These are phyloP conservation scores for Styphnolobium japonicum DNA, from an alignment of 306 rosid genomes.

Conservation along the genomic window DNA sequence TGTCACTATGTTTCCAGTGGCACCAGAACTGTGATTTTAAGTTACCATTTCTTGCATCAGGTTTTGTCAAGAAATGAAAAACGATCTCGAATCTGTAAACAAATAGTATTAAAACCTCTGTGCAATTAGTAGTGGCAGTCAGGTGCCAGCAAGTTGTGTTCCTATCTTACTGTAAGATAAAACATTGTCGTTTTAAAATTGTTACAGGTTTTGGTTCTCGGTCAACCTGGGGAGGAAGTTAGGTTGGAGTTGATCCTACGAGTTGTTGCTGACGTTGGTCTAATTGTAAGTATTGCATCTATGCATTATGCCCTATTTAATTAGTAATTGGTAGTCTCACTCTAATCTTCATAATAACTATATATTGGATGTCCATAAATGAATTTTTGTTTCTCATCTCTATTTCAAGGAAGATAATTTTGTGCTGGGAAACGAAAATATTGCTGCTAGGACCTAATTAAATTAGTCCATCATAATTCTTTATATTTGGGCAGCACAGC, in stretches of 20 bases:
- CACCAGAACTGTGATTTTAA: neutral
- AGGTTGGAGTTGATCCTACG: slow-evolving; percentile 91
- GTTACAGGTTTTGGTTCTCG: slow-evolving; percentile 70
- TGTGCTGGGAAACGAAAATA: slow-evolving; percentile 14
- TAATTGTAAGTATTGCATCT: slow-evolving; percentile 43
- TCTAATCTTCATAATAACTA: neutral
- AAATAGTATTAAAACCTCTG: neutral
- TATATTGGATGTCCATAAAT: neutral
- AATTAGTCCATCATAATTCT: neutral
- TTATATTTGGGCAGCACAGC: neutral
- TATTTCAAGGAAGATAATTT: slow-evolving; percentile 7
- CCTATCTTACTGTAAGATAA: neutral
- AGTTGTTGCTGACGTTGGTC: slow-evolving; percentile 97
- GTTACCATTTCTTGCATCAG: neutral
- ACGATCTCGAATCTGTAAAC: neutral
- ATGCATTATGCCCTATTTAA: slow-evolving; percentile 8
- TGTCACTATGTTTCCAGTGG: neutral
- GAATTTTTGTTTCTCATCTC: neutral
- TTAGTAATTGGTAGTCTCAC: neutral
- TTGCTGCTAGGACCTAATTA: neutral
- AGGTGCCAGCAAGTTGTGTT: slow-evolving; percentile 9
- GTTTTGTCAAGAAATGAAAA: neutral
- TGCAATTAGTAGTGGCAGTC: neutral
- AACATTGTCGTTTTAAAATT: slow-evolving; percentile 9
- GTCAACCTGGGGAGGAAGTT: slow-evolving; percentile 96